Percentiles rank a stretch among this genome's conserved stretches.
These are phyloP conservation scores for Tetrapyrgos nigripes DNA, from an alignment of 1,284 basidiomycete genomes.

Conservation along the genomic window DNA sequence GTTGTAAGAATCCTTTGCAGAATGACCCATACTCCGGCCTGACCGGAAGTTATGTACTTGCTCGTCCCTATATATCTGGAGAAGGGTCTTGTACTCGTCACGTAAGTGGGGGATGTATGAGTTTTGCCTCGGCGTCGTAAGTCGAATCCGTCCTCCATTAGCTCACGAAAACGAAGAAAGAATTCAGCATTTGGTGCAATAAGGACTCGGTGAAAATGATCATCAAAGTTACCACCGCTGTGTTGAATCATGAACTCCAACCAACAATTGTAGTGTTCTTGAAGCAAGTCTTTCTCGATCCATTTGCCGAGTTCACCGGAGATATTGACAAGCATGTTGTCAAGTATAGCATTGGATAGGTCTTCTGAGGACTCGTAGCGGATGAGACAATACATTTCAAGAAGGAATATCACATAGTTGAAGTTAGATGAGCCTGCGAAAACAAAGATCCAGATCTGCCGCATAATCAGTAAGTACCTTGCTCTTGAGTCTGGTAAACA, in stretches of 20 bases:
- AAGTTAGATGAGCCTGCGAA: slow-evolving; percentile 12
- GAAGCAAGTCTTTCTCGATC: slow-evolving; percentile 13
- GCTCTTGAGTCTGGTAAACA: not conserved
- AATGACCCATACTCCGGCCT: slow-evolving; percentile 2
- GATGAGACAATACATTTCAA: slow-evolving; percentile 17
- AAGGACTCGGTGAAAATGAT: not conserved
- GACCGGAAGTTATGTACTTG: slow-evolving; percentile 6
- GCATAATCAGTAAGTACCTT: not conserved
- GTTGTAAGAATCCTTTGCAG: not conserved
- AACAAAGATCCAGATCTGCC: slow-evolving; percentile 14
- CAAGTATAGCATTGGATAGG: slow-evolving; percentile 12
- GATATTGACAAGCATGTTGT: slow-evolving; percentile 19
- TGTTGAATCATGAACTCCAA: not conserved
- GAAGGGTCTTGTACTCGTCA: slow-evolving; percentile 13
- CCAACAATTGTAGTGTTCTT: slow-evolving; percentile 19
- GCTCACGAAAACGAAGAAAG: slow-evolving; percentile 16
- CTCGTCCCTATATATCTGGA: slow-evolving; percentile 8
- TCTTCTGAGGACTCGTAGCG: slow-evolving; percentile 11
- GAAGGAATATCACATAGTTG: slow-evolving; percentile 10
- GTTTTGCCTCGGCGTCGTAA: slow-evolving; percentile 5
- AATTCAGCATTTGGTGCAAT: slow-evolving; percentile 13
- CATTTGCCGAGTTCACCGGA: slow-evolving; percentile 21
- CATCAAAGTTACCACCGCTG: slow-evolving; percentile 1
- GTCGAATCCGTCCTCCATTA: slow-evolving; percentile 10
- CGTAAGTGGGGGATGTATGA: slow-evolving; percentile 12